Evolutionary conservation across 2,329 filamentous ascomycete genomes (phyloP).

Genomic region (Phialophora tarda): DNA sequence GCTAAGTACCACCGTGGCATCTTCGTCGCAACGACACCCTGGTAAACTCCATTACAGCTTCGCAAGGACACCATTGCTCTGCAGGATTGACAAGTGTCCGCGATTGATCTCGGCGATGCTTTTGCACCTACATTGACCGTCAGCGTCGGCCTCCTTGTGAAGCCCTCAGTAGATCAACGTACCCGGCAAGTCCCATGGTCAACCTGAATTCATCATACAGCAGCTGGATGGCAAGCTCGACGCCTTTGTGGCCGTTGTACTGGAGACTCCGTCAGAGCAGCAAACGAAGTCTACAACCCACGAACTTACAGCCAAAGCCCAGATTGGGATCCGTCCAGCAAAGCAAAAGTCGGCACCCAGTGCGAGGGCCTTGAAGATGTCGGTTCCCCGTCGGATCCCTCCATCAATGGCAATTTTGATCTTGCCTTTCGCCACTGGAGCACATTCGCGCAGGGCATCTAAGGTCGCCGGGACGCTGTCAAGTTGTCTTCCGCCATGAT

Average conservation of each 20-base stretch:
- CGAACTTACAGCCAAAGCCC: constrained; percentile 43
- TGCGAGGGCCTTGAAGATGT: constrained; percentile 48
- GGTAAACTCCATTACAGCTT: constrained; percentile 38
- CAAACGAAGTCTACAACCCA: not conserved
- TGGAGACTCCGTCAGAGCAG: not conserved
- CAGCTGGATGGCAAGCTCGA: constrained; percentile 24
- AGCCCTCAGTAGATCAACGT: constrained; percentile 26
- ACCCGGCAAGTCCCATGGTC: constrained; percentile 34
- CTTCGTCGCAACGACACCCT: not conserved
- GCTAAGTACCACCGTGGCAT: not conserved
- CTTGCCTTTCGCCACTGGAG: constrained; percentile 39
- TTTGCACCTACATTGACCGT: constrained; percentile 29
- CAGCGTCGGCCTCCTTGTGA: no score
- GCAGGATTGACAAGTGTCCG: constrained; percentile 42
- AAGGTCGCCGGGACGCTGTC: constrained; percentile 37
- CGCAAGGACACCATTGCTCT: constrained; percentile 41
- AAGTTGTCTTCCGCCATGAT: constrained; percentile 37
- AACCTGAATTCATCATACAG: constrained; percentile 27
- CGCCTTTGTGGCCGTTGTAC: constrained; percentile 26
- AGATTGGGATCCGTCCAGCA: constrained; percentile 45
- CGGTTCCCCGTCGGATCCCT: constrained; percentile 45
- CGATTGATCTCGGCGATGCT: constrained; percentile 42
- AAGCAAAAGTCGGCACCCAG: constrained; percentile 46
- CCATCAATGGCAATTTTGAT: constrained; percentile 44
- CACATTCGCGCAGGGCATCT: constrained; percentile 36